phyloP scores from a whole-genome alignment of 495 filamentous ascomycete genomes.

The Lindgomyces ingoldianus region DNA sequence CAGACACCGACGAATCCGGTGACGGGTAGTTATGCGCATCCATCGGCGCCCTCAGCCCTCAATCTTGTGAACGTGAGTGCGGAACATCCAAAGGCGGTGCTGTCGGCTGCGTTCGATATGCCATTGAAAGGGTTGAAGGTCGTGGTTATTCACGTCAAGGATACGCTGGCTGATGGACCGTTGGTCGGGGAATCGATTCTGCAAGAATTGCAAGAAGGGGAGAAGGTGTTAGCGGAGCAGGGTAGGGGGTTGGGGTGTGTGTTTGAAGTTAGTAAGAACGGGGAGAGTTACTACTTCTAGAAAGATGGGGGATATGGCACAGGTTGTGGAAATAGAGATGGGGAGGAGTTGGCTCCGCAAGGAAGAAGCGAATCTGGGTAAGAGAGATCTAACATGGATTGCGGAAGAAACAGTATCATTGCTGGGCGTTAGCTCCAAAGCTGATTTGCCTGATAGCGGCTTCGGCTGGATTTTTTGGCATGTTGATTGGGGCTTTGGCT shows the following conservation, averaged over 20 bases:
- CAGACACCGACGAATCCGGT: constrained; percentile 1
- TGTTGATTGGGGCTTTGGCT: too few relatives aligned
- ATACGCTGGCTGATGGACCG: constrained; percentile 53
- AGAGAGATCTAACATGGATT: too few relatives aligned
- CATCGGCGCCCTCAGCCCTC: constrained; percentile 8
- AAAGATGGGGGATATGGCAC: not conserved
- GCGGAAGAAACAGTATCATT: too few relatives aligned
- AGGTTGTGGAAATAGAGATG: too few relatives aligned
- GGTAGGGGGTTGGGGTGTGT: constrained; percentile 67
- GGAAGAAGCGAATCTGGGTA: too few relatives aligned
- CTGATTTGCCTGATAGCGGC: too few relatives aligned
- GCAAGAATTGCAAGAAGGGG: constrained; percentile 63
- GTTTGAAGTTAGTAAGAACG: constrained; percentile 67
- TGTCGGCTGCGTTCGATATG: constrained; percentile 34
- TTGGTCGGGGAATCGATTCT: constrained; percentile 65
- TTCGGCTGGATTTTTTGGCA: too few relatives aligned
- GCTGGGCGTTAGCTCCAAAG: too few relatives aligned
- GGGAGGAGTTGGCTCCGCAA: too few relatives aligned
- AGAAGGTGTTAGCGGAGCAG: constrained; percentile 49
- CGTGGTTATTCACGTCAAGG: constrained; percentile 49
- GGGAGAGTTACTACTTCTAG: constrained; percentile 51
- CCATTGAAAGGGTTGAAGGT: constrained; percentile 56
- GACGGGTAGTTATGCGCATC: not conserved
- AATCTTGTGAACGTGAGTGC: not conserved
- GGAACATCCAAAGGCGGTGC: constrained; percentile 17